Evolutionary conservation across 208 protist genomes (phyloP).

Genomic region (Crithidia brevicula): DNA sequence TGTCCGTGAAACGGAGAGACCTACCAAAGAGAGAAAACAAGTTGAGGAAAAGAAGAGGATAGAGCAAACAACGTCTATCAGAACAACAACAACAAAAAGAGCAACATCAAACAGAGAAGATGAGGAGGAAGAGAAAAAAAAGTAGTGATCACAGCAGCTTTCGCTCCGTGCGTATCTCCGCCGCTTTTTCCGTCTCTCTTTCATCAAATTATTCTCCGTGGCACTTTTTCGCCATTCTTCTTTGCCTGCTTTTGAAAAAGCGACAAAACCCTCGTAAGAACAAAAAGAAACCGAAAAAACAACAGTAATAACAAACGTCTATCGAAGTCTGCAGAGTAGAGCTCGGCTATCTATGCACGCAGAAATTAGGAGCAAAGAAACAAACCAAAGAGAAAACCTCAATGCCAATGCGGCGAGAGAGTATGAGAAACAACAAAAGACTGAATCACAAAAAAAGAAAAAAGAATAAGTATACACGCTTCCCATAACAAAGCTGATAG

Average conservation of each 20-base stretch:
- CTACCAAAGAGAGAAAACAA: too few relatives aligned
- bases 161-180: too few relatives aligned
- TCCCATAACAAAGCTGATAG: background rate
- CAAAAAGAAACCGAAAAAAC: constrained; percentile 11
- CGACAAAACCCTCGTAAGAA: constrained; percentile 3
- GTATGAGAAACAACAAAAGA: background rate
- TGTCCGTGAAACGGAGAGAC: too few relatives aligned
- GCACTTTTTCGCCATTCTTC: too few relatives aligned
- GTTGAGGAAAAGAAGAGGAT: too few relatives aligned
- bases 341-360: too few relatives aligned
- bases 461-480: background rate
- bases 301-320: constrained; percentile 5
- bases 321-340: too few relatives aligned
- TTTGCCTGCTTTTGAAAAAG: too few relatives aligned
- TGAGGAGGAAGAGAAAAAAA: background rate
- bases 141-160: background rate
- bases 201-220: too few relatives aligned
- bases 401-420: background rate
- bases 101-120: background rate
- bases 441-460: background rate
- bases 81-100: background rate
- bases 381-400: background rate
- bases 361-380: constrained; percentile 4
- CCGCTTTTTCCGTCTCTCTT: too few relatives aligned
- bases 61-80: too few relatives aligned